Conservation (phyloP, 176 grass and related monocot species). For the Zea mays region Zm-B73-REFERENCE-NAM-5.0 NC_050097.1:11068001-11068500, state of each 20-base stretch:
- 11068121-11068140: conserved; percentile 86
- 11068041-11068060: conserved; percentile 86
- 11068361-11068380: background rate
- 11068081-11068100: conserved; percentile 89
- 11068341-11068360: background rate
- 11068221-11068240: conserved; percentile 89
- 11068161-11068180: conserved; percentile 89
- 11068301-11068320: conserved; percentile 59
- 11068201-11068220: conserved; percentile 92
- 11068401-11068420: conserved; percentile 8
- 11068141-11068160: conserved; percentile 93
- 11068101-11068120: conserved; percentile 89
- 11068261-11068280: conserved; percentile 78
- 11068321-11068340: conserved; percentile 16
- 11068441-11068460: background rate
- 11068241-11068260: conserved; percentile 92
- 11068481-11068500: background rate
- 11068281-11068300: conserved; percentile 98
- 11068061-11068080: conserved; percentile 80
- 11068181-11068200: conserved; percentile 94
- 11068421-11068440: background rate
- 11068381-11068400: conserved; percentile 18
- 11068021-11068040: conserved; percentile 91
- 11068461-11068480: conserved; percentile 1
- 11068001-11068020: conserved; percentile 94